These are phyloP conservation scores for Tetrapisispora pingtungensis DNA, from an alignment of 805 yeast species.

Conservation along the genomic window DNA sequence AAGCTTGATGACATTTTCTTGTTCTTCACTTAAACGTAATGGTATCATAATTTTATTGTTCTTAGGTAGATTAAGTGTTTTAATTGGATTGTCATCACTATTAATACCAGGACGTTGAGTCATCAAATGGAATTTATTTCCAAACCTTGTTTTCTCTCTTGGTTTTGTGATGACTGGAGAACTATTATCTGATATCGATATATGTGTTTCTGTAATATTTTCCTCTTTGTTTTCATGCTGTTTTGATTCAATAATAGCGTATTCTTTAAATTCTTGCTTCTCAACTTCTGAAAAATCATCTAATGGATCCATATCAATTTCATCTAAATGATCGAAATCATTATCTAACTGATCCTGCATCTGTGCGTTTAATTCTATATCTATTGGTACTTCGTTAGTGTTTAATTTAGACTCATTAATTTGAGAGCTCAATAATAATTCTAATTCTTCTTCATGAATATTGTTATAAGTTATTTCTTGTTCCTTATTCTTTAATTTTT, in stretches of 20 bases:
- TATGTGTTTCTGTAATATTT: not conserved
- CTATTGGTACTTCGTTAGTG: not conserved
- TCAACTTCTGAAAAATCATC: not conserved
- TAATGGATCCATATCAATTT: not conserved
- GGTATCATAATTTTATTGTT: slow-evolving; percentile 24
- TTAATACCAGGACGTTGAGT: slow-evolving; percentile 24
- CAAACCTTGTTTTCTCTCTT: slow-evolving; percentile 7
- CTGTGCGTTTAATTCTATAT: not conserved
- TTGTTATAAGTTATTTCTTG: not conserved
- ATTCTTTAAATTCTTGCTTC: not conserved
- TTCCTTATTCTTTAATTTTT: not conserved
- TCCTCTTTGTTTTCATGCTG: not conserved
- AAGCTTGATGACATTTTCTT: slow-evolving; percentile 51
- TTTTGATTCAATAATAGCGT: not conserved
- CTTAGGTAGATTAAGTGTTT: slow-evolving; percentile 12
- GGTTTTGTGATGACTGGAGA: not conserved
- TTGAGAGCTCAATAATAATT: not conserved
- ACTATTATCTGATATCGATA: not conserved
- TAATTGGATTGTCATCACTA: slow-evolving; percentile 7
- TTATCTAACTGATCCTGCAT: not conserved
- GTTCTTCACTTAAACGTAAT: slow-evolving; percentile 44
- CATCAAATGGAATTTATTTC: slow-evolving; percentile 23
- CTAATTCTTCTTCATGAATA: not conserved
- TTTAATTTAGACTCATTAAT: not conserved
- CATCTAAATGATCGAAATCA: slow-evolving; percentile 2